phyloP scores from a whole-genome alignment of 345 rosid genomes.

The Lenwebbia sp. region DNA sequence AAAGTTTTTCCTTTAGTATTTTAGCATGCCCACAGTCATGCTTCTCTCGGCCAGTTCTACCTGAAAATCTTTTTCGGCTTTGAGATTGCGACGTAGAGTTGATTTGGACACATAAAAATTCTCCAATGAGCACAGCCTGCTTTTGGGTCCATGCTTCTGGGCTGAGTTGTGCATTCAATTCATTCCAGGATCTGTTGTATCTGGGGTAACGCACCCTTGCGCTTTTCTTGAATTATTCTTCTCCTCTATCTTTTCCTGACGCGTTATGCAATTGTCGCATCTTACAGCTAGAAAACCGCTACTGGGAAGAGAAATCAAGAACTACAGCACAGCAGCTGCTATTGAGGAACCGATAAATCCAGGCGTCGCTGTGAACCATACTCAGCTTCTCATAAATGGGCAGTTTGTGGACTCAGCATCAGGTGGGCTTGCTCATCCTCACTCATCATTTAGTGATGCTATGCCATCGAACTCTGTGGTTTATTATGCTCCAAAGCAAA shows the following conservation, averaged over 20 bases:
- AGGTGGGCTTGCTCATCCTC: conserved; percentile 27
- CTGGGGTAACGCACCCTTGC: not conserved
- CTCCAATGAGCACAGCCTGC: not conserved
- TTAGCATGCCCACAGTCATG: not conserved
- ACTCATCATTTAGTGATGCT: not conserved
- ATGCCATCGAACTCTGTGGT: not conserved
- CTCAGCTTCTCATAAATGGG: conserved; percentile 70
- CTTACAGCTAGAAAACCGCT: conserved; percentile 29
- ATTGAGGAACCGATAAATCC: conserved; percentile 52
- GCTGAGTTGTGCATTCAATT: not conserved
- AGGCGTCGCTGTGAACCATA: conserved; percentile 40
- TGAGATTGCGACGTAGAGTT: not conserved
- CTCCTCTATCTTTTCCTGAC: not conserved
- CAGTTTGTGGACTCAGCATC: conserved; percentile 75
- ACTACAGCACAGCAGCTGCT: conserved; percentile 46
- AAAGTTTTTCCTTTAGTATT: not conserved
- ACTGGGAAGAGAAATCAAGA: conserved; percentile 22
- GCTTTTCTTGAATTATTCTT: not conserved
- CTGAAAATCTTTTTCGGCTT: not conserved
- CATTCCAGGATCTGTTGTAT: not conserved
- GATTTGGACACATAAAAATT: not conserved
- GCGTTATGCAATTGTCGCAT: not conserved
- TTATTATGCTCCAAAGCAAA: not conserved
- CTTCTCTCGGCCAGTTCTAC: not conserved
- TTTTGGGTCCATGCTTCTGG: not conserved